Percentiles rank a stretch among this genome's conserved stretches.
phyloP scores from a whole-genome alignment of 768 basidiomycete species.

The Calocybe cyanea region DNA sequence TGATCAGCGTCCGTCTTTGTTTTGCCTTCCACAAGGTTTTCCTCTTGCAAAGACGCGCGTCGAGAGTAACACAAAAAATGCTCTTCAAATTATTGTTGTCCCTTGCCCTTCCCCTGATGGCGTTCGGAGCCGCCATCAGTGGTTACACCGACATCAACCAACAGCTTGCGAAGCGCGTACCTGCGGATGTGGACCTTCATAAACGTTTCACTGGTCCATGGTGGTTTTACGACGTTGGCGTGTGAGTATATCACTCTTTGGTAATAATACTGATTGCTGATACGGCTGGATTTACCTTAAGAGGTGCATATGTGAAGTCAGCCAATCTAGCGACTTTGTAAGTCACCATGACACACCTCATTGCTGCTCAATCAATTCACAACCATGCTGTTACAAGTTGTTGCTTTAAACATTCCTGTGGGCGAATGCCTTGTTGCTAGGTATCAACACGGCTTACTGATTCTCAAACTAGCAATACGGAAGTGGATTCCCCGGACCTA shows the following conservation, averaged over 20 bases:
- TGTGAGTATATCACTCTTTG: slow-evolving; percentile 27
- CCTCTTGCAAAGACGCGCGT: too few relatives aligned
- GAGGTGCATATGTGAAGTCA: slow-evolving; percentile 52
- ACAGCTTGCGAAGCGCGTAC: slow-evolving; percentile 45
- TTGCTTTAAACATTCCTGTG: slow-evolving; percentile 45
- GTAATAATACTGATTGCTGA: neutral
- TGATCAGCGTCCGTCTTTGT: too few relatives aligned
- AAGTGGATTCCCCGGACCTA: slow-evolving; percentile 31
- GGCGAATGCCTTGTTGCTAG: slow-evolving; percentile 7
- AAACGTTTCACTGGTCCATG: slow-evolving; percentile 36
- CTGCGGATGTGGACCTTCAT: slow-evolving; percentile 35
- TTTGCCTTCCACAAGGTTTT: too few relatives aligned
- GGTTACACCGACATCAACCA: slow-evolving; percentile 26
- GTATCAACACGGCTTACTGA: slow-evolving; percentile 1
- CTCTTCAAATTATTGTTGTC: slow-evolving; percentile 25
- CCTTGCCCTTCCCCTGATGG: slow-evolving; percentile 31
- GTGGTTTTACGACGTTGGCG: slow-evolving; percentile 54
- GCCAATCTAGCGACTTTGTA: slow-evolving; percentile 43
- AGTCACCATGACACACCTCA: slow-evolving; percentile 14
- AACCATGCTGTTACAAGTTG: slow-evolving; percentile 34
- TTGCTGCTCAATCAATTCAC: neutral
- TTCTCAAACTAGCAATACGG: slow-evolving; percentile 47
- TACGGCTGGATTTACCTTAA: slow-evolving; percentile 17
- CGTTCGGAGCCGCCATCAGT: slow-evolving; percentile 29
- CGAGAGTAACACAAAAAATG: too few relatives aligned